These are phyloP conservation scores for Nicotiana benthamiana DNA, from an alignment of 257 asterid species.

Conservation along the genomic window DNA sequence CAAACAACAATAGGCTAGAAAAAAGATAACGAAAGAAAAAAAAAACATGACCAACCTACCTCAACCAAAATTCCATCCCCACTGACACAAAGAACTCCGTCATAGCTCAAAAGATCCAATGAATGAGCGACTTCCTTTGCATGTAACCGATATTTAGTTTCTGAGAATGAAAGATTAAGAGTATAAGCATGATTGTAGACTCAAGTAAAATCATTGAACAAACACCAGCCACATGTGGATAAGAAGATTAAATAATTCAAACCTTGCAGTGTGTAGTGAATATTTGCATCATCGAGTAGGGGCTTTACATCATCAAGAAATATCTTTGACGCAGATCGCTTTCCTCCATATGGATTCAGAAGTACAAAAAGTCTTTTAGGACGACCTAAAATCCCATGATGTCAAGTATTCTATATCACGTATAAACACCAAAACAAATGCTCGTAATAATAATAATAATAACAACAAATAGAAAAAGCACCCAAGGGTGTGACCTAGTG, in stretches of 20 bases:
- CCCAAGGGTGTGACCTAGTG: too few species aligned
- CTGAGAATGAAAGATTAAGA: slow-evolving; percentile 30
- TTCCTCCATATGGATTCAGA: slow-evolving; percentile 93
- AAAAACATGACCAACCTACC: slow-evolving; percentile 38
- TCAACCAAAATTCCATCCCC: slow-evolving; percentile 95
- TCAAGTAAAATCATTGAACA: background rate
- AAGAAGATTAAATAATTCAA: background rate
- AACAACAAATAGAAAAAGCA: background rate
- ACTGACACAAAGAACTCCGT: slow-evolving; percentile 88
- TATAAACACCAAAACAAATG: background rate
- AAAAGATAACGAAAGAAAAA: background rate
- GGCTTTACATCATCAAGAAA: slow-evolving; percentile 70
- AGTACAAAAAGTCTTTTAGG: slow-evolving; percentile 72
- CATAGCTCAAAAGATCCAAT: slow-evolving; percentile 57
- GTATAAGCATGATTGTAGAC: slow-evolving; percentile 7
- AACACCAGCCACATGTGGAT: background rate
- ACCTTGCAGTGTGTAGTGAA: slow-evolving; percentile 67
- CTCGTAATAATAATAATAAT: background rate
- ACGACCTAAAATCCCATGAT: slow-evolving; percentile 47
- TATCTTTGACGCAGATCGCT: slow-evolving; percentile 59
- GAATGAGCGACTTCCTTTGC: slow-evolving; percentile 74
- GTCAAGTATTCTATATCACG: background rate
- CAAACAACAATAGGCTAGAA: background rate
- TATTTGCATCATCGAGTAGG: slow-evolving; percentile 75
- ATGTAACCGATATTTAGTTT: slow-evolving; percentile 65